phyloP scores from a whole-genome alignment of 768 basidiomycete species.

The Suillus subalutaceus region DNA sequence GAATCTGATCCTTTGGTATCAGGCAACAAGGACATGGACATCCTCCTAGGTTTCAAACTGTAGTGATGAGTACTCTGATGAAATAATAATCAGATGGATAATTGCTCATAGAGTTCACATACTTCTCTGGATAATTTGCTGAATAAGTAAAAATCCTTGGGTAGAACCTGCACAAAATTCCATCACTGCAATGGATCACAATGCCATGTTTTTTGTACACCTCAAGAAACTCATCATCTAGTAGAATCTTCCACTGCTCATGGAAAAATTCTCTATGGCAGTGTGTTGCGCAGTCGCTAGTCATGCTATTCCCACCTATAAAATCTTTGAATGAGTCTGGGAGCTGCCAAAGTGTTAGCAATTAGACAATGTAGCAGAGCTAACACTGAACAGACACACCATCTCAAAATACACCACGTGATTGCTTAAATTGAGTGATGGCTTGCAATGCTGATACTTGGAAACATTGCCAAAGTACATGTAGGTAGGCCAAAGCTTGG shows the following conservation, averaged over 20 bases:
- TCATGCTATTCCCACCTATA: background rate
- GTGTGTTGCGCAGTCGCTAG: conserved; percentile 8
- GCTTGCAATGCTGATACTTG: no score
- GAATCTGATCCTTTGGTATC: conserved; percentile 15
- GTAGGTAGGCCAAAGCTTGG: no score
- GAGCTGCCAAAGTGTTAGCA: background rate
- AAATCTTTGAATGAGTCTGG: conserved; percentile 1
- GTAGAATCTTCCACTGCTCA: background rate
- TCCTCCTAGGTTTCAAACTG: conserved; percentile 22
- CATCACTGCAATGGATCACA: conserved; percentile 19
- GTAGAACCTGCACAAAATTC: conserved; percentile 19
- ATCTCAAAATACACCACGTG: background rate
- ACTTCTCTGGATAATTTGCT: conserved; percentile 36
- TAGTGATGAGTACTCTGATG: conserved; percentile 25
- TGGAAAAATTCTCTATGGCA: conserved; percentile 24
- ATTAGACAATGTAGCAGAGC: no score
- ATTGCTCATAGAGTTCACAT: background rate
- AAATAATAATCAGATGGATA: background rate
- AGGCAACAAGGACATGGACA: conserved; percentile 34
- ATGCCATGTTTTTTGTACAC: background rate
- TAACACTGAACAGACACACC: background rate
- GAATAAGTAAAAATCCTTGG: conserved; percentile 25
- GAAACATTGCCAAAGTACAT: no score
- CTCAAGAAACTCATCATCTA: conserved; percentile 18
- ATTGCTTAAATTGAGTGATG: background rate